A percentile compares a stretch with the other conserved stretches of the same genome.
Evolutionary conservation across 169 alveolate genomes (phyloP).

Genomic region (Eimeria falciformis): DNA sequence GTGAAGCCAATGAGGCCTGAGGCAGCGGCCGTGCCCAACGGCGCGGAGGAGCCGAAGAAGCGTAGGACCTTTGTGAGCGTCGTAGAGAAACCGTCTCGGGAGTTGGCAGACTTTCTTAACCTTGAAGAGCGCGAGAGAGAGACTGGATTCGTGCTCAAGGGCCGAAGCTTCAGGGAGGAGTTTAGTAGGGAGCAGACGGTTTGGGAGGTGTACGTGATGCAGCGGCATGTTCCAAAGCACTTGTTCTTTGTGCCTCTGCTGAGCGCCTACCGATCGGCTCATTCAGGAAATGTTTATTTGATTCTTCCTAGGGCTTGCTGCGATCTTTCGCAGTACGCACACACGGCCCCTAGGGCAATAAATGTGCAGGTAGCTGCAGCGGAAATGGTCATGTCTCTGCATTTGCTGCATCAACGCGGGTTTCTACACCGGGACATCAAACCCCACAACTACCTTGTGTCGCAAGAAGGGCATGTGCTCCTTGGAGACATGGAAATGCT

Average conservation of each 20-base stretch:
- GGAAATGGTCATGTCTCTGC: conserved; percentile 27
- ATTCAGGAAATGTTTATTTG: conserved; percentile 5
- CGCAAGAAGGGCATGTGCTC: conserved; percentile 3
- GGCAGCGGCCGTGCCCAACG: conserved; percentile 4
- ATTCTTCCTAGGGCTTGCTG: conserved; percentile 55
- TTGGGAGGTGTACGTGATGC: conserved; percentile 49
- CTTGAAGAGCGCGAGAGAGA: neutral
- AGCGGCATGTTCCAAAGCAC: neutral
- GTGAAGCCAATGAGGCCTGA: neutral
- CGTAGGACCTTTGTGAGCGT: neutral
- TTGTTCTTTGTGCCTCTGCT: neutral
- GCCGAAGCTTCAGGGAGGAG: neutral
- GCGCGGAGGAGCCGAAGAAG: neutral
- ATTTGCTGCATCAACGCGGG: conserved; percentile 16
- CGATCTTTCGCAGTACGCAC: conserved; percentile 14
- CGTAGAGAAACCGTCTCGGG: neutral
- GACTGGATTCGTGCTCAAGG: conserved; percentile 40
- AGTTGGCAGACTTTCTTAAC: conserved; percentile 16
- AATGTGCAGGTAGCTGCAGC: conserved; percentile 48
- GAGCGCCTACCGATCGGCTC: neutral
- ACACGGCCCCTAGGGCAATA: neutral
- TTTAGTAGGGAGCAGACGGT: neutral
- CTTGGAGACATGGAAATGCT: conserved; percentile 69
- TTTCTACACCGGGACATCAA: conserved; percentile 69
- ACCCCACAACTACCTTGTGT: conserved; percentile 49